Base-by-base conservation (phyloP, 768 basidiomycete genomes). In the Jaapia argillacea region DNA sequence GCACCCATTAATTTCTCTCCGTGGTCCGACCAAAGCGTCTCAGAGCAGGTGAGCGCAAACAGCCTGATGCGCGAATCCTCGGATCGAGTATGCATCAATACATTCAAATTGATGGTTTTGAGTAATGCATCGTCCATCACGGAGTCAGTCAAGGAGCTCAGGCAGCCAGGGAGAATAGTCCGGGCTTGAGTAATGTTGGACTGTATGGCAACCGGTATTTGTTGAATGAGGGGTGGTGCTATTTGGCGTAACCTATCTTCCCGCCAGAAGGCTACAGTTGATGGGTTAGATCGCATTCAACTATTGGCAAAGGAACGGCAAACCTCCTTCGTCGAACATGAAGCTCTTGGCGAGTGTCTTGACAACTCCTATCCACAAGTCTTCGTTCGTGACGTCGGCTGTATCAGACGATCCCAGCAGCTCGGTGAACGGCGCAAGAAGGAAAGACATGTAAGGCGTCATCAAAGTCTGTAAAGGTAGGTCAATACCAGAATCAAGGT, bases 21-120 rank as follows among this genome's bases (percentile, higher is more conserved):
- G 48, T 85, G 80, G 13, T 67, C 60, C 18, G 67, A 70, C 94
- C 94, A 98, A 24, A 96, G 57, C n/a, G 69, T 69, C 23, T 76
- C 74, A 12, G 83, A 66, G 50, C 79, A 84, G 5, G 65, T 58
- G 39, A 98, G 60, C 1, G 90, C 87, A 39, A 75, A 71, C 7
- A 89, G 57, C 5, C 90, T 77, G n/a, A 80, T 60, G 16, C 68
- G 67, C 2, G 72, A 62, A 47, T 87, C 81, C 44, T 96, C 92
- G 4, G 85, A 83, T 13, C 92, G 81, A 0, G 91, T 94, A 48
- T 87, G 79, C 81, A 94, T 86, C 42, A 96, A 74, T 23, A 97
- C 57, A 44, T 79, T 72, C 18, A 88, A 68, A 66, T 97, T 97
- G 61, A 96, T 66, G 6, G 69, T 57, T 59, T 96, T 94, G 50